These are phyloP conservation scores for Phytophthora aleatoria DNA, from an alignment of 352 stramenopile genomes.

Conservation along the genomic window DNA sequence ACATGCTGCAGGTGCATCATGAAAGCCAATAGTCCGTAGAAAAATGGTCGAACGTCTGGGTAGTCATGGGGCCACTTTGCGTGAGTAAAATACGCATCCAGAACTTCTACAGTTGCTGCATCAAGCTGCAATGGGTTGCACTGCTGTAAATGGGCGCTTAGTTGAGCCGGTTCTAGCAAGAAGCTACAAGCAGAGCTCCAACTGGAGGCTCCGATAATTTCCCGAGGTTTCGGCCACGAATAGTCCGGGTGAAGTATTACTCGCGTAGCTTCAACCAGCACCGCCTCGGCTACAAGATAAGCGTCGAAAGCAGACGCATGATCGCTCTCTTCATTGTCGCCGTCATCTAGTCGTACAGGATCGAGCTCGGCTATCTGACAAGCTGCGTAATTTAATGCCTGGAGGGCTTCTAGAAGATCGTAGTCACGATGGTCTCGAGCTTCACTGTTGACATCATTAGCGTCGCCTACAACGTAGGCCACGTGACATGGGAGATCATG, in stretches of 20 bases:
- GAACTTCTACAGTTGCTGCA: constrained; percentile 13
- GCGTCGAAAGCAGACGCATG: constrained; percentile 49
- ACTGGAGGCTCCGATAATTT: constrained; percentile 64
- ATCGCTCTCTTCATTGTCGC: constrained; percentile 8
- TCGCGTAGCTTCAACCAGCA: constrained; percentile 53
- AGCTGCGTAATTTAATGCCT: constrained; percentile 19
- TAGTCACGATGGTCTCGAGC: neutral
- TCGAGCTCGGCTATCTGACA: constrained; percentile 22
- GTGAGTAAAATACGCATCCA: constrained; percentile 48
- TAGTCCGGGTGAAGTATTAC: constrained; percentile 51
- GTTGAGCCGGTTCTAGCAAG: constrained; percentile 33
- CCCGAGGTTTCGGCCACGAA: constrained; percentile 44
- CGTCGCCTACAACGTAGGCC: constrained; percentile 17
- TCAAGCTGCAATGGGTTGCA: constrained; percentile 10
- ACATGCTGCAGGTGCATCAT: constrained; percentile 51
- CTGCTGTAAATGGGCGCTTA: constrained; percentile 32
- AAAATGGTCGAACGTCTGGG: constrained; percentile 29
- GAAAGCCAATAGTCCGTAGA: constrained; percentile 39
- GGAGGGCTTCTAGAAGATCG: constrained; percentile 32
- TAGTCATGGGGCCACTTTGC: constrained; percentile 39
- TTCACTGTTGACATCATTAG: neutral
- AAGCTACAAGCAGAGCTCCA: constrained; percentile 52
- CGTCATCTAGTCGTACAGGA: constrained; percentile 16
- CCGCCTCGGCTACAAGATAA: constrained; percentile 63
- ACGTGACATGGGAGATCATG: constrained; percentile 33